Base-by-base conservation (phyloP, 805 yeast genomes). In the Diddensiella caesifluorescens region DNA sequence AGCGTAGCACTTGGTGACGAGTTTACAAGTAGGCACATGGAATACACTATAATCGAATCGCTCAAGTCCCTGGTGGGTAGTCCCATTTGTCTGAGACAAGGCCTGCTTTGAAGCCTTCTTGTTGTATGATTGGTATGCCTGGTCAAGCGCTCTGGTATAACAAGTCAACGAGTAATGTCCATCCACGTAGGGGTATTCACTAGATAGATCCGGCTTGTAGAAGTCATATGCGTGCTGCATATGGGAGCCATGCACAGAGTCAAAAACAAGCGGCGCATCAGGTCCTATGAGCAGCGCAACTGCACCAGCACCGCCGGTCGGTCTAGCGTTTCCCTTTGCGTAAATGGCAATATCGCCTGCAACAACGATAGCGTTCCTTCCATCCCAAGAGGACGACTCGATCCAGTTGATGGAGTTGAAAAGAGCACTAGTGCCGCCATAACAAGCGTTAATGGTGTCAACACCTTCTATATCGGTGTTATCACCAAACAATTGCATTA, bases 271-370 rank as follows among this genome's bases (percentile, higher is more conserved):
- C 52, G 98, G 98, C 30, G 98, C 97, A 62, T 92, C 95, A 40
- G 97, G 95, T 39, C 98, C 98, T 57, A 92, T 85, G 63, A 84
- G 78, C 61, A 92, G 57, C 33, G 98, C 98, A 47, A 90, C 94
- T 36, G 94, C 75, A 63, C 98, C 98, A 42, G 95, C 97, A 71
- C 98, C 98, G 65, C 98, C 98, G 41, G 98, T 92, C 61, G 98
- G 98, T 75, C 98, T 83, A 44, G 98, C 98, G 28, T 95, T 83
- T 63, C 98, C 98, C 70, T 89, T 78, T 57, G 89, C 88, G 68
- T 92, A 92, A 54, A 92, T 81, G 60, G 98, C 98, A 65, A 92
- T 92, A 68, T 92, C 98, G 67, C 97, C 97, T 62, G 92, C 80
- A 18, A 90, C 95, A 43, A 90, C 98, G 57, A 92, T 77, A 43